Base-by-base conservation (phyloP, 2,329 filamentous ascomycete genomes). In the Aspergillus novoparasiticus region DNA sequence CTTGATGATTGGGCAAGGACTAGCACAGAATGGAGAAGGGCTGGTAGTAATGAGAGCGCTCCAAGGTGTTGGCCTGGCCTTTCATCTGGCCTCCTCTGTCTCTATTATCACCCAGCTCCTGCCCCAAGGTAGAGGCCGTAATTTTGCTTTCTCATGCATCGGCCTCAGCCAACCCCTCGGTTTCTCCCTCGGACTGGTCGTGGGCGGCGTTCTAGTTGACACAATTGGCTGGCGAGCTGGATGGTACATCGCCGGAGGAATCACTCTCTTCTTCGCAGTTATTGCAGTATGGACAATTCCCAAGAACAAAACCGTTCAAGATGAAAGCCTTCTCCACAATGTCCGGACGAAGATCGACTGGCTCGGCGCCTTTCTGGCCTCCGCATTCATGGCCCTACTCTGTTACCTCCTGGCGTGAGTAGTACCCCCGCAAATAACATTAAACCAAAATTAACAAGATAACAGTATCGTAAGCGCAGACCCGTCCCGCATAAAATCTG, bases 151-250 rank as follows among this genome's bases (percentile, higher is more conserved):
- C 66, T 80, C 83, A 0, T 79, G 77, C 12, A 75, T 86, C 67
- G 84, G 85, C 2, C 77, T 79, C 12, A 80, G 80, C 2, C 83
- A 85, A 61, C 83, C 84, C 0, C 66, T 86, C 11, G 85, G 85
- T 0, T 86, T 84, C 61, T 80, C 78, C 0, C 63, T 86, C 0
- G 85, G 85, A 0, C 75, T 87, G 3, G 78, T 83, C 0, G 53
- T 74, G 1, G 72, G 73, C 8, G 73, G 72, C 5, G 72, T 87
- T 3, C 78, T 87, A 39, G 75, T 79, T 1, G 78, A 83, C 36
- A 78, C 75, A 0, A 78, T 84, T 53, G 82, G 83, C 2, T 87
- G 85, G 85, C 72, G 84, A 51, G 81, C 75, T 64, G 84, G 82
- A 0, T 87, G 82, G 66, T 82, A 85, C 65, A 74, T 84, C 4